Base-by-base conservation (phyloP, 179 eudicot genomes). In the Nepenthes alata region DNA sequence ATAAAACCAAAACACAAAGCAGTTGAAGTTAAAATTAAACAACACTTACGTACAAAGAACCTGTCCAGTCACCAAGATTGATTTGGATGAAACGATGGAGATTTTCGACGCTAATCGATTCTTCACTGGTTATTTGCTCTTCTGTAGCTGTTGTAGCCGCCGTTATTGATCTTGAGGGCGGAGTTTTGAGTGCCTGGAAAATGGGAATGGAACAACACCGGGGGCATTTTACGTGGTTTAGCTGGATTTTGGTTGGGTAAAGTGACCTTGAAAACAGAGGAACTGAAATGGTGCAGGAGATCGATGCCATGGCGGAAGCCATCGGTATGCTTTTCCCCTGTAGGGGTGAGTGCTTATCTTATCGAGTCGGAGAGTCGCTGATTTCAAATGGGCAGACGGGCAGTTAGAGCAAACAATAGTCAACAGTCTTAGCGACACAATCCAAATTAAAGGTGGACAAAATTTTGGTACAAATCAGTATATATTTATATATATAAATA, bases 61-160 rank as follows among this genome's bases (percentile, higher is more conserved):
- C 97, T 12, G 64, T 53, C 97, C 97, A 91, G 59, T 55, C 70
- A 47, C 97, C 97, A 35, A 85, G 64, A 66, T 81, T 91, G 66
- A 88, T 81, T 36, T 82, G 65, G 50, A 91, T 75, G 74, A 91
- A 91, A 49, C 84, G 74, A 51, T 53, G 75, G 11, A 91, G 94
- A 54, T 72, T 80, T 37, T 91, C 91, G 56, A 88, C 64, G 64
- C 78, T 83, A 61, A 85, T 76, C 14, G 88, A 38, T 38, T 64
- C 83, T 5, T 83, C 80, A 37, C 49, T 73, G 3, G 54, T 14
- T 9, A 54, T 63, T 10, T 56, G 71, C 10, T n/a, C 73, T 57
- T 63, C 74, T 11, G 41, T 9, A 15, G 69, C 44, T 35, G 58
- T 53, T 38, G 69, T 15, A 13, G 73, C 61, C 38, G 68, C 54